These are phyloP conservation scores for Magnusiomyces ingens DNA, from an alignment of 1,139 yeast species.

Conservation along the genomic window DNA sequence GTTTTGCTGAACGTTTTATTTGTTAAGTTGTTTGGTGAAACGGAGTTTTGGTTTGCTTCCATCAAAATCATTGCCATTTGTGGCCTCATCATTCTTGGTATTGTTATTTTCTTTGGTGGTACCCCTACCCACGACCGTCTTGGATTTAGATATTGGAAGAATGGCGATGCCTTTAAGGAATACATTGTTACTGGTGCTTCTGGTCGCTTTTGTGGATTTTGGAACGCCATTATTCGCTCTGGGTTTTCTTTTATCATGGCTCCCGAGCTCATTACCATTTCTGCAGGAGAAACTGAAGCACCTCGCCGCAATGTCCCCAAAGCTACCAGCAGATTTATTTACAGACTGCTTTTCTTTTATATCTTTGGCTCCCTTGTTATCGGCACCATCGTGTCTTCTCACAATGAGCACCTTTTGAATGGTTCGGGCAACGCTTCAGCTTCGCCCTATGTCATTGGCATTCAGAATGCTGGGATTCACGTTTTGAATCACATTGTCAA, in stretches of 20 bases:
- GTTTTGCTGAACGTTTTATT: slow-evolving; percentile 47
- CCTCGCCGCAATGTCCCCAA: slow-evolving; percentile 53
- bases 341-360: slow-evolving; percentile 44
- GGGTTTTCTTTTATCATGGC: slow-evolving; percentile 64
- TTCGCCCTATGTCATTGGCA: slow-evolving; percentile 68
- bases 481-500: slow-evolving; percentile 53
- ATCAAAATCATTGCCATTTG: slow-evolving; percentile 49
- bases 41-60: slow-evolving; percentile 61
- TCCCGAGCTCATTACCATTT: slow-evolving; percentile 55
- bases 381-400: slow-evolving; percentile 43
- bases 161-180: slow-evolving; percentile 33
- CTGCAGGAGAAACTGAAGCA: slow-evolving; percentile 60
- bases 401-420: slow-evolving; percentile 38
- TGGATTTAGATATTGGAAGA: slow-evolving; percentile 45
- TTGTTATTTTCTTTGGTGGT: slow-evolving; percentile 57
- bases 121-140: slow-evolving; percentile 41
- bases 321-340: slow-evolving; percentile 52
- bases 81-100: slow-evolving; percentile 47
- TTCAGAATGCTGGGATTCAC: slow-evolving; percentile 61
- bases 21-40: slow-evolving; percentile 55
- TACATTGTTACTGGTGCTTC: slow-evolving; percentile 44
- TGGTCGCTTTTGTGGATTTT: slow-evolving; percentile 47
- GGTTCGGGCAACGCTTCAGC: slow-evolving; percentile 51
- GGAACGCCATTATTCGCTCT: slow-evolving; percentile 50
- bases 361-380: slow-evolving; percentile 41